Evolutionary conservation across 2,329 filamentous ascomycete genomes (phyloP), one percentile per base, ranked within the genome.

Genomic region (Calycina herbarum): DNA sequence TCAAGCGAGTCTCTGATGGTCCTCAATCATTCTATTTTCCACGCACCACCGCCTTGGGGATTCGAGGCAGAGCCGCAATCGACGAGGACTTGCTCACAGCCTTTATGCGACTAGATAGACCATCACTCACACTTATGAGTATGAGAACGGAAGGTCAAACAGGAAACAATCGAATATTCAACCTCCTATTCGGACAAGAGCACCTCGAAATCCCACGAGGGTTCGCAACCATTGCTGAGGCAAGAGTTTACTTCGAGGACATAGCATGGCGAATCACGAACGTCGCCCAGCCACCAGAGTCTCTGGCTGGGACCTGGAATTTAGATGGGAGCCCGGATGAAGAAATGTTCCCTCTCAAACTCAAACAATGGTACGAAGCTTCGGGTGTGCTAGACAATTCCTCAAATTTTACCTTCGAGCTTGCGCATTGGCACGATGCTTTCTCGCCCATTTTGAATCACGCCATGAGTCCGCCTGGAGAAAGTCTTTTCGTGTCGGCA

Each of bases 341-440:
- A 17, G 29, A 29, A 8, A n/a, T 35, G 3, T 15, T 66, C 20
- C 57, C 61, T 48, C n/a, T 40, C 11, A 57, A 64, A 27, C 40
- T 66, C 10, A 66, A 62, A 54, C 42, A 51, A 17, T 69, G 69
- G 70, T 66, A 65, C 27, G 38, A 67, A 35, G 35, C 29, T 15
- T 48, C 51, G 4, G 61, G 51, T 13, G 54, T 62, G 20, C 27
- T 63, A 15, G 60, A 64, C 5, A 45, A 58, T n/a, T 67, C 64
- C 11, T 59, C 61, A 29, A 35, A 62, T 31, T 29, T 68, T 7
- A 63, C 54, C 27, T 15, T 62, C 33, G 63, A 70, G 51, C 65
- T 72, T 17, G 66, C 57, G n/a, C 67, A 69, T 35, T 73, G 70
- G 71, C 66, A 70, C 56, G 67, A 71, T 63, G 69, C 71, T 31